phyloP scores from a whole-genome alignment of 257 asterid species.

The Catharanthus roseus region DNA sequence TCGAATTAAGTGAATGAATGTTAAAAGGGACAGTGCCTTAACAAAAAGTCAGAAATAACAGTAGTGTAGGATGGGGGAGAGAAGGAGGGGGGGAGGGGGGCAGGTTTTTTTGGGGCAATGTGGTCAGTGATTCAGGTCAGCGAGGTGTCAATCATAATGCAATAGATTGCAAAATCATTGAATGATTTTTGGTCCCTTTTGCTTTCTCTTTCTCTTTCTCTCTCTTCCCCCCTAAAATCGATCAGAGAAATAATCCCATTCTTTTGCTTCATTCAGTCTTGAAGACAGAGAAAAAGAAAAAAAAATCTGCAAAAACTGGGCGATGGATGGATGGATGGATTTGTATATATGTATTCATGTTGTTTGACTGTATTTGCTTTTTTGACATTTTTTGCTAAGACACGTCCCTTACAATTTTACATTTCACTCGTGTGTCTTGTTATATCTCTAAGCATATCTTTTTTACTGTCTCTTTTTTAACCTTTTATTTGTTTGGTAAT shows the following conservation, averaged over 20 bases:
- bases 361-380: slow-evolving; percentile 1
- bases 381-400: slow-evolving; percentile 6
- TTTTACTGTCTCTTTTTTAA: neutral
- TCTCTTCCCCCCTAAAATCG: slow-evolving; percentile 7
- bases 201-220: slow-evolving; percentile 1
- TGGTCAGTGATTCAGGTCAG: slow-evolving; percentile 34
- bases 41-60: slow-evolving; percentile 19
- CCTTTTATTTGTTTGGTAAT: neutral
- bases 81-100: too few species aligned
- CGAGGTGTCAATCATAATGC: slow-evolving; percentile 46
- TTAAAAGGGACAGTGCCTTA: slow-evolving; percentile 15
- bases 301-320: slow-evolving; percentile 13
- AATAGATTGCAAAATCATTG: slow-evolving; percentile 55
- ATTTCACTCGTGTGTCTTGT: slow-evolving; percentile 1
- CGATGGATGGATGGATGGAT: slow-evolving; percentile 4
- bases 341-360: neutral
- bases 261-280: slow-evolving; percentile 13
- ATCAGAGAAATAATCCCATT: slow-evolving; percentile 13
- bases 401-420: slow-evolving; percentile 22
- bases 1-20: slow-evolving; percentile 20
- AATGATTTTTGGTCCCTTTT: slow-evolving; percentile 30
- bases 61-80: neutral
- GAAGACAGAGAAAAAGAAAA: slow-evolving; percentile 3
- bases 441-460: neutral
- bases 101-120: slow-evolving; percentile 19